These are phyloP conservation scores for Sporothrix dimorphospora DNA, from an alignment of 2,329 filamentous ascomycete species.

Conservation along the genomic window DNA sequence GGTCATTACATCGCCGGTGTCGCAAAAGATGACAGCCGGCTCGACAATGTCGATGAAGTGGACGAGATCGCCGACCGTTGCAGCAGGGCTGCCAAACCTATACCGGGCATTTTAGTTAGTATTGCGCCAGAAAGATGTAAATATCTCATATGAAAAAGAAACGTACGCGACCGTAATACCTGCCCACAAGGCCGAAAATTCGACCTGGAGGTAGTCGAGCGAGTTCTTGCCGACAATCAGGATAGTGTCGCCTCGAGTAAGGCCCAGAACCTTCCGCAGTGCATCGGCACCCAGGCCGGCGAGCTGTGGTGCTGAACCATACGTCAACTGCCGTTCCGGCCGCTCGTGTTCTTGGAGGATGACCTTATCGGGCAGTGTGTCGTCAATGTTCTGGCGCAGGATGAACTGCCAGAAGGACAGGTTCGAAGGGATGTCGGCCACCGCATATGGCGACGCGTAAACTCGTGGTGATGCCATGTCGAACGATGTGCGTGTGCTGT, in stretches of 20 bases:
- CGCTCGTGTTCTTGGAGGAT: slow-evolving; percentile 25
- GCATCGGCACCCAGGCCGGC: slow-evolving; percentile 19
- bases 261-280: not conserved
- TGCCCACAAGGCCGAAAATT: slow-evolving; percentile 18
- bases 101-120: not conserved
- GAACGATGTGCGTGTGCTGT: not conserved
- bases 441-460: not conserved
- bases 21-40: slow-evolving; percentile 15
- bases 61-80: not conserved
- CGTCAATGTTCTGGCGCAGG: slow-evolving; percentile 21
- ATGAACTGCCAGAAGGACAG: slow-evolving; percentile 25
- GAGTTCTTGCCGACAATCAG: slow-evolving; percentile 25
- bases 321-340: not conserved
- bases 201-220: slow-evolving; percentile 14
- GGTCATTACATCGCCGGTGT: not conserved
- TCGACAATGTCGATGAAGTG: slow-evolving; percentile 22
- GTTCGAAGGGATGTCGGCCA: not conserved
- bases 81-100: slow-evolving; percentile 17
- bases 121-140: too few species aligned
- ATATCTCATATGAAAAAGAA: too few species aligned
- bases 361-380: slow-evolving; percentile 16
- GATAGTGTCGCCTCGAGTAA: not conserved
- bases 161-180: slow-evolving; percentile 19
- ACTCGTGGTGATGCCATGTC: not conserved
- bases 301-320: not conserved